phyloP scores from a whole-genome alignment of 1,284 basidiomycete genomes.

The Pterulicium gracile region DNA sequence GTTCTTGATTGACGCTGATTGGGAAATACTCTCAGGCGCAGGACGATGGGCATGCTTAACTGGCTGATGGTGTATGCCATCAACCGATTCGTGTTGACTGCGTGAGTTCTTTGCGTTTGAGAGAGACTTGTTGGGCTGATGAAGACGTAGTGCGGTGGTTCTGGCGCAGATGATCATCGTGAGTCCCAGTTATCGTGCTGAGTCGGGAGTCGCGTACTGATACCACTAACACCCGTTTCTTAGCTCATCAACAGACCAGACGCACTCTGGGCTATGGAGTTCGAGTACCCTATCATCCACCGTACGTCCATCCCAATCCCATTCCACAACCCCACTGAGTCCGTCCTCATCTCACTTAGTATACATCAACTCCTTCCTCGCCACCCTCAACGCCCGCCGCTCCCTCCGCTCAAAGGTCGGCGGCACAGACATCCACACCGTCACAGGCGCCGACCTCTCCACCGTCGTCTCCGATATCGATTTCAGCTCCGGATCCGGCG shows the following conservation, averaged over 20 bases:
- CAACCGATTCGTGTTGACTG: not conserved
- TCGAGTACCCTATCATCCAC: not conserved
- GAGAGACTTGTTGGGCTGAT: too few species aligned
- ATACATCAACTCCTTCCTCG: not conserved
- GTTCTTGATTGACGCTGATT: too few species aligned
- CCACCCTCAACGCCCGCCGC: slow-evolving; percentile 8
- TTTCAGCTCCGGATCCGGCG: too few species aligned
- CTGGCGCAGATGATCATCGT: not conserved
- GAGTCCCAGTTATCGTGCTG: not conserved
- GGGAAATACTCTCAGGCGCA: too few species aligned
- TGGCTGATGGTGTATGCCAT: not conserved
- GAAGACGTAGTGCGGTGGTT: not conserved
- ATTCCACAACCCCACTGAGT: not conserved
- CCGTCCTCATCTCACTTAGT: not conserved
- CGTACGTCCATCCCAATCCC: not conserved
- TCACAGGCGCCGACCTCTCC: too few species aligned
- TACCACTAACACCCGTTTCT: not conserved
- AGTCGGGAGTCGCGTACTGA: not conserved
- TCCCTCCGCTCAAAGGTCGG: slow-evolving; percentile 13
- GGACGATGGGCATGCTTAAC: not conserved
- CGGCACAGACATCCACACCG: not conserved
- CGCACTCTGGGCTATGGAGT: not conserved
- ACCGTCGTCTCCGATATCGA: too few species aligned
- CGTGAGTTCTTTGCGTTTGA: too few species aligned
- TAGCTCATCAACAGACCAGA: not conserved